Evolutionary conservation across 2,329 filamentous ascomycete species (phyloP).

Genomic region (Arthrobotrys entomopaga): DNA sequence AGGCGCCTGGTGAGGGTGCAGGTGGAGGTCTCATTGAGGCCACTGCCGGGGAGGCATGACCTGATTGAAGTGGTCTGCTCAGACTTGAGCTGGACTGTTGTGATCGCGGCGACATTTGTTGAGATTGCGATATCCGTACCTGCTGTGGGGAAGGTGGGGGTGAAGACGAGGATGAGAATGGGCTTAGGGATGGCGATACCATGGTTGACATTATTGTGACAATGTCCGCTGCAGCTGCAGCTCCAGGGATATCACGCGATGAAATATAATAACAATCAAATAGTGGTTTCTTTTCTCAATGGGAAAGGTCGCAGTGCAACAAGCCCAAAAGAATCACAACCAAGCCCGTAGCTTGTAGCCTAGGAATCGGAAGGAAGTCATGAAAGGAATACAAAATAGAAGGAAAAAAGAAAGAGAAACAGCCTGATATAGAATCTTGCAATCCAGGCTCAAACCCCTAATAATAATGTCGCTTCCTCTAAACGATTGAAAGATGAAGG

Average conservation of each 20-base stretch:
- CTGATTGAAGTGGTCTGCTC: constrained; percentile 10
- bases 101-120: constrained; percentile 43
- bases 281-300: background rate
- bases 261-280: background rate
- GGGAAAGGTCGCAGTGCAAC: background rate
- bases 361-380: background rate
- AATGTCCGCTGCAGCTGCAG: constrained; percentile 13
- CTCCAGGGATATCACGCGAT: background rate
- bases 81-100: constrained; percentile 19
- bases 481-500: background rate
- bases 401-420: background rate
- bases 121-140: constrained; percentile 33
- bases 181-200: constrained; percentile 42
- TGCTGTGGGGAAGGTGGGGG: constrained; percentile 50
- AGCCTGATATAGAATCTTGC: background rate
- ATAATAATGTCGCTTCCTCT: background rate
- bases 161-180: constrained; percentile 49
- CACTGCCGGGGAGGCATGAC: constrained; percentile 22
- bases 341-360: background rate
- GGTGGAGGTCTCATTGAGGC: constrained; percentile 42
- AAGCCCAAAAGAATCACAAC: background rate
- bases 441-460: background rate
- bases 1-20: constrained; percentile 32
- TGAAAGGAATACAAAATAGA: background rate
- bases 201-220: constrained; percentile 46